A percentile compares a stretch with the other conserved stretches of the same genome.
phyloP scores from a whole-genome alignment of 2,329 filamentous ascomycete species.

The Metarhizium album region DNA sequence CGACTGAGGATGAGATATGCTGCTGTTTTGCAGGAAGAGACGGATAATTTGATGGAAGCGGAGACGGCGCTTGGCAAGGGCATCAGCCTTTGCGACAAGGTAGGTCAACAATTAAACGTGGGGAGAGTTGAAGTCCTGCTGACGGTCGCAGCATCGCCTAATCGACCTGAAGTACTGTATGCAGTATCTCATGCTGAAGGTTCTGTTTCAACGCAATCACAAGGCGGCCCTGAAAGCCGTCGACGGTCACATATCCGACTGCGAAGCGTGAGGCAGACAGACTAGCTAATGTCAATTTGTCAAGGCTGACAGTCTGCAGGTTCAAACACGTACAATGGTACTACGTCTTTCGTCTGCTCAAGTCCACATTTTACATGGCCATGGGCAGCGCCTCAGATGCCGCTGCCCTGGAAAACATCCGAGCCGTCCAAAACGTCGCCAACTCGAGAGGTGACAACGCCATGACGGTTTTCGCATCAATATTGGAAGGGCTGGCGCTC shows the following conservation, averaged over 20 bases:
- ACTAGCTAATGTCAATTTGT: neutral
- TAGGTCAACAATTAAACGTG: slow-evolving; percentile 17
- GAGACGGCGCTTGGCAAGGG: slow-evolving; percentile 64
- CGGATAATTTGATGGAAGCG: slow-evolving; percentile 62
- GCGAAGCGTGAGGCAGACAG: slow-evolving; percentile 45
- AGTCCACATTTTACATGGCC: slow-evolving; percentile 58
- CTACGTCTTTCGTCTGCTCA: slow-evolving; percentile 66
- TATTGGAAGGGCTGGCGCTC: slow-evolving; percentile 60
- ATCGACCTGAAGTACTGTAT: slow-evolving; percentile 66
- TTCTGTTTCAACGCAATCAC: slow-evolving; percentile 58
- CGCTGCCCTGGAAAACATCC: slow-evolving; percentile 57
- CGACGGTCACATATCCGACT: slow-evolving; percentile 58
- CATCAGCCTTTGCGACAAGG: slow-evolving; percentile 57
- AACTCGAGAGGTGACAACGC: slow-evolving; percentile 50
- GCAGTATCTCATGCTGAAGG: slow-evolving; percentile 60
- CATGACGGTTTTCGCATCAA: slow-evolving; percentile 52
- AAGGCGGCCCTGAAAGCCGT: slow-evolving; percentile 64
- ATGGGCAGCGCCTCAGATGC: slow-evolving; percentile 49
- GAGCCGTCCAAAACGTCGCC: slow-evolving; percentile 49
- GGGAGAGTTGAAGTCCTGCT: neutral
- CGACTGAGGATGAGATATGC: slow-evolving; percentile 61
- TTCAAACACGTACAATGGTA: slow-evolving; percentile 62
- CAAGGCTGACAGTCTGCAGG: slow-evolving; percentile 17
- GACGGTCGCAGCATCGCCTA: slow-evolving; percentile 24
- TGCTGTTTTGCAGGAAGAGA: slow-evolving; percentile 61